Evolutionary conservation across 2,329 filamentous ascomycete species (phyloP), one percentile per base, ranked within the genome.

Genomic region (Chrysosphaeria jannelii): DNA sequence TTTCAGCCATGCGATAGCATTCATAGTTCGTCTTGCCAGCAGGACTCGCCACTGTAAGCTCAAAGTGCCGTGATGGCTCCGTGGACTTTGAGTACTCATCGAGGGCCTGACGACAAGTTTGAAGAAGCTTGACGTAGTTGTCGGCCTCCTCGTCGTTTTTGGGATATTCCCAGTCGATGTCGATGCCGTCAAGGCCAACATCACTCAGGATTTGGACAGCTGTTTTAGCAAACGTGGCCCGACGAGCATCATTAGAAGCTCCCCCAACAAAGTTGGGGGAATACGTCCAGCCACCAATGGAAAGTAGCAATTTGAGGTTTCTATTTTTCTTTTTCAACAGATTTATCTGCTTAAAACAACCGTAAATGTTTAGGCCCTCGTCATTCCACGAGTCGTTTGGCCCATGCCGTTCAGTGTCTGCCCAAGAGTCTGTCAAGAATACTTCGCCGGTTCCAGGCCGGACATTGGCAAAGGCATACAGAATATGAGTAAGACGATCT

Each of bases 251-350:
- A 0, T 70, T 76, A 20, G 69, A 70, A 1, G 69, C 68, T 0
- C 76, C 70, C 14, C 45, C 47, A n/a, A 59, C 55, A 43, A 91
- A 88, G 46, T 89, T 85, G 41, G 58, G 50, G 30, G 68, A 74
- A 42, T 89, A 90, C 0, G 78, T 89, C 78, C 78, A 91, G 23
- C 81, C 81, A 29, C 79, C 79, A 30, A 91, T 74, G 25, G 69
- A 78, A 4, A 91, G 57, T 8, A 91, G 53, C 4, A 85, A 51
- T 42, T 90, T 90, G 29, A 91, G 52, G 33, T 79, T 66, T 22
- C 76, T 67, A 42, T 90, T 72, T 30, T 56, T 51, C 31, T 62
- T 60, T 50, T 91, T 91, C 21, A 79, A 57, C 2, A 90, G 51
- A 40, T 72, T 75, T 17, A 90, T 57, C 45, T 90, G 76, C 49